Evolutionary conservation across 2,329 filamentous ascomycete genomes (phyloP).

Genomic region (Cordyceps cateniannulata): DNA sequence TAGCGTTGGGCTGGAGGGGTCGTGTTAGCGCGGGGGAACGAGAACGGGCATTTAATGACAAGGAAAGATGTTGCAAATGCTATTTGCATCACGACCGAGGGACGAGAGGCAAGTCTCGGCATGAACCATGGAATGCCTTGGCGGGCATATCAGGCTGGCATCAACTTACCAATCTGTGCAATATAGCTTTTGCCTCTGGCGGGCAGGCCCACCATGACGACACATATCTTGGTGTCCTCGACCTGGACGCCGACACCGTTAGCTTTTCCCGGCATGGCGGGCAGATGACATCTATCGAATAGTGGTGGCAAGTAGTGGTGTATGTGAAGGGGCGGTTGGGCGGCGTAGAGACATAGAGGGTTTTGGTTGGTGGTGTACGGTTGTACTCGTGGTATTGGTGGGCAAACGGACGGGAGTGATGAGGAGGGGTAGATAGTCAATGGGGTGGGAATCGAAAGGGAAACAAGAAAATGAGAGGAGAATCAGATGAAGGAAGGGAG

Average conservation of each 20-base stretch:
- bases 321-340: slow-evolving; percentile 7
- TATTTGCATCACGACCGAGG: not conserved
- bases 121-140: not conserved
- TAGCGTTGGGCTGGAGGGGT: slow-evolving; percentile 70
- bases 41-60: not conserved
- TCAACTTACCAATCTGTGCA: slow-evolving; percentile 78
- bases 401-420: not conserved
- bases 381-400: not conserved
- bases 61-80: not conserved
- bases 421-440: not conserved
- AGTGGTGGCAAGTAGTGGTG: not conserved
- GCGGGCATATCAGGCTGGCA: slow-evolving; percentile 12
- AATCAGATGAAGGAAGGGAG: slow-evolving; percentile 2
- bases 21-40: not conserved
- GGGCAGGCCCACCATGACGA: slow-evolving; percentile 97
- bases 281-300: not conserved
- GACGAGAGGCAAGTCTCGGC: not conserved
- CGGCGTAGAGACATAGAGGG: not conserved
- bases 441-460: not conserved
- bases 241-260: slow-evolving; percentile 74
- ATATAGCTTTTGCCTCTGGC: slow-evolving; percentile 96
- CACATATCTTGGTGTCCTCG: slow-evolving; percentile 93
- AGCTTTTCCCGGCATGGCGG: slow-evolving; percentile 41
- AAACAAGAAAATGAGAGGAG: not conserved
- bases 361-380: not conserved